Evolutionary conservation across 2,329 filamentous ascomycete genomes (phyloP).

Genomic region (Claviceps sp.): DNA sequence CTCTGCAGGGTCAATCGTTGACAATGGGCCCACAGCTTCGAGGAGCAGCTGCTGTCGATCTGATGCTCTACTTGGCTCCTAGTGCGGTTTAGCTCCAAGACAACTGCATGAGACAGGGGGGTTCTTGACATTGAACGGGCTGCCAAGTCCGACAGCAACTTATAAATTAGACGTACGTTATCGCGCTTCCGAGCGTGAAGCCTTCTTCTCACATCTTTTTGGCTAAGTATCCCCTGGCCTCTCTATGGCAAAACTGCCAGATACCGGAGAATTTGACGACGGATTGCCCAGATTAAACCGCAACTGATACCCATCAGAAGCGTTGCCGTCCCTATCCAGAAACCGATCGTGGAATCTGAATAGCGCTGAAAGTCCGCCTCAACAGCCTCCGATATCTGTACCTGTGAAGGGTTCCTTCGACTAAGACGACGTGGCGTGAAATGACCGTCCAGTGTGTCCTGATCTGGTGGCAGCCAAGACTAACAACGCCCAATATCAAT

Average conservation of each 20-base stretch:
- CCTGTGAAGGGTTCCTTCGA: not conserved
- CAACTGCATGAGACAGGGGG: not conserved
- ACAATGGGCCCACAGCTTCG: not conserved
- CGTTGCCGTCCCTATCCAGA: not conserved
- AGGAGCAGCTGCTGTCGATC: not conserved
- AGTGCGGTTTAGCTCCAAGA: not conserved
- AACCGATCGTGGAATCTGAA: not conserved
- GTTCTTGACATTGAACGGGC: not conserved
- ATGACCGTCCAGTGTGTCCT: not conserved
- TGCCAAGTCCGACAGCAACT: not conserved
- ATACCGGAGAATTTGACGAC: not conserved
- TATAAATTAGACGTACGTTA: not conserved
- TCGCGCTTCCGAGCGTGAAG: not conserved
- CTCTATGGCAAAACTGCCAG: not conserved
- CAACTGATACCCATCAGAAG: not conserved
- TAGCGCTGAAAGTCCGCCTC: not conserved
- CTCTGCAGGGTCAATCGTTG: not conserved
- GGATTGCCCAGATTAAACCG: not conserved
- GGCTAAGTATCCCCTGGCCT: not conserved
- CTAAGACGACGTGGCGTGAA: not conserved
- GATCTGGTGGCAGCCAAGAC: not conserved
- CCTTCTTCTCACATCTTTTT: not conserved
- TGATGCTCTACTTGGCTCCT: not conserved
- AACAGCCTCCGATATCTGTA: not conserved
- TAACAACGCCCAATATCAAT: not conserved